These are phyloP conservation scores for Pichia nanzhaoensis DNA, from an alignment of 805 yeast genomes.

Conservation along the genomic window DNA sequence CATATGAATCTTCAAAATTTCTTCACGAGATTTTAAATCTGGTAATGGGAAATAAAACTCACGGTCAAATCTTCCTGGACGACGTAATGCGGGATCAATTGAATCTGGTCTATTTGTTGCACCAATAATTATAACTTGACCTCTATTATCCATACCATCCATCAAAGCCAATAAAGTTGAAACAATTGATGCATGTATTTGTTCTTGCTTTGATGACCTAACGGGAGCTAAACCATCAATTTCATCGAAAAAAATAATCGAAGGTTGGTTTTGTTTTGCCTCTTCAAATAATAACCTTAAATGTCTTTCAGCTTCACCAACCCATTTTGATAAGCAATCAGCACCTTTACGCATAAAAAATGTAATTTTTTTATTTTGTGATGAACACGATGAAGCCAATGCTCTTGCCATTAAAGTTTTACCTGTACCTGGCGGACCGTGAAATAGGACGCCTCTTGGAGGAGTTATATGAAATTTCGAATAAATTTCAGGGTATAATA, in stretches of 20 bases:
- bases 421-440: conserved; percentile 99
- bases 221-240: conserved; percentile 98
- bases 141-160: conserved; percentile 99
- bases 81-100: conserved; percentile 93
- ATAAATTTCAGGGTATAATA: conserved; percentile 89
- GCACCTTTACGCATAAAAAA: conserved; percentile 99
- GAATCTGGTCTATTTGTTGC: conserved; percentile 98
- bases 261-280: conserved; percentile 92
- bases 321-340: conserved; percentile 96
- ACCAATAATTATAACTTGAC: conserved; percentile 96
- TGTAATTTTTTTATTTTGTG: conserved; percentile 78
- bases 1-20: conserved; percentile 81
- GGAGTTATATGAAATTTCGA: conserved; percentile 88
- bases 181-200: conserved; percentile 95
- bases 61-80: conserved; percentile 96
- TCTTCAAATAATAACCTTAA: conserved; percentile 86
- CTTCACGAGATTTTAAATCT: conserved; percentile 66
- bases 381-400: conserved; percentile 88
- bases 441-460: conserved; percentile 94
- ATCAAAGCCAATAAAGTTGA: conserved; percentile 89
- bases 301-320: conserved; percentile 97
- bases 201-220: conserved; percentile 94
- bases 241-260: conserved; percentile 94
- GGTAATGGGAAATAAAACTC: conserved; percentile 96
- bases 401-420: conserved; percentile 98